phyloP scores from a whole-genome alignment of 768 basidiomycete species.

The Collybia sordida region DNA sequence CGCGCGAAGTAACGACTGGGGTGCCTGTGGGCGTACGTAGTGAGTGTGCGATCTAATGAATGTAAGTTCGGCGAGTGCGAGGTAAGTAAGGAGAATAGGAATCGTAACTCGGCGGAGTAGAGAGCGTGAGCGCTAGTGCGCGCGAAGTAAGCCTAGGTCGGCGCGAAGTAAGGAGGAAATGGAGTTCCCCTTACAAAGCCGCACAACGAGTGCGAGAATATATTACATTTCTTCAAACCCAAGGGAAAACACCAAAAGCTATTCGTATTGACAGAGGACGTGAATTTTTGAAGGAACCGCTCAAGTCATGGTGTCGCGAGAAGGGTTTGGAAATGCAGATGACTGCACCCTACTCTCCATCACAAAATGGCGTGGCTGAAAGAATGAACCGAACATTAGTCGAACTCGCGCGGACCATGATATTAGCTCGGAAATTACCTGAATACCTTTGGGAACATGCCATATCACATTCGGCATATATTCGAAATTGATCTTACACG shows the following conservation, averaged over 20 bases:
- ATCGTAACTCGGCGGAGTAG: too few species aligned
- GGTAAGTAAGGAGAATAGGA: too few species aligned
- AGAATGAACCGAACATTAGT: slow-evolving; percentile 23
- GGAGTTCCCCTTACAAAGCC: too few species aligned
- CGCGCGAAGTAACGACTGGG: too few species aligned
- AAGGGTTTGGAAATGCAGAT: slow-evolving; percentile 27
- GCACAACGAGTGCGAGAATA: background rate
- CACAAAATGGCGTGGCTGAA: slow-evolving; percentile 34
- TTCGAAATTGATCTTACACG: background rate
- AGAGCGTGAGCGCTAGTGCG: too few species aligned
- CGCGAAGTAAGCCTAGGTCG: too few species aligned
- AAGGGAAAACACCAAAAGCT: background rate
- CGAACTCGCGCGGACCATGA: background rate
- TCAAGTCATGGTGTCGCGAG: background rate
- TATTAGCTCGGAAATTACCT: slow-evolving; percentile 10
- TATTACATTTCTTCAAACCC: background rate
- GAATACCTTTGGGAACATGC: slow-evolving; percentile 3
- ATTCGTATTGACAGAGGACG: background rate
- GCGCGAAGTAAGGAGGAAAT: too few species aligned
- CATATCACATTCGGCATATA: background rate
- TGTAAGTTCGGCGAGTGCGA: too few species aligned
- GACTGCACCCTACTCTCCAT: slow-evolving; percentile 26
- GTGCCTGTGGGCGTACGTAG: too few species aligned
- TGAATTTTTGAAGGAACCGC: background rate
- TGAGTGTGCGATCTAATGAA: too few species aligned